A percentile compares a stretch with the other conserved stretches of the same genome.
Evolutionary conservation across 2,329 filamentous ascomycete species (phyloP).

Genomic region (Aspergillus alliaceus): DNA sequence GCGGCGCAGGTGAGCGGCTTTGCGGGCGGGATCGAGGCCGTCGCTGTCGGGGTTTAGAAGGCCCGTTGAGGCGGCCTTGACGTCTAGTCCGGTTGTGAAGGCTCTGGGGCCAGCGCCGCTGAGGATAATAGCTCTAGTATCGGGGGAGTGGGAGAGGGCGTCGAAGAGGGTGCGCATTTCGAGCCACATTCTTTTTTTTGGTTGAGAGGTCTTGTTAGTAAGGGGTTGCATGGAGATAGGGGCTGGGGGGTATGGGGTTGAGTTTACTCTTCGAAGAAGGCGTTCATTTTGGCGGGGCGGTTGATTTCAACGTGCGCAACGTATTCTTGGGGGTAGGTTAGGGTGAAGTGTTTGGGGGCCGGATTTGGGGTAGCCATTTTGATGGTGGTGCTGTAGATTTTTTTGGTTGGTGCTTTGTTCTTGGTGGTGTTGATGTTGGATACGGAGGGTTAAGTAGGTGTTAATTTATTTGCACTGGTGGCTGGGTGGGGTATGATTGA

Average conservation of each 20-base stretch:
- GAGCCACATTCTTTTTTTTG: conserved; percentile 68
- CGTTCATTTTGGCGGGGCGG: conserved; percentile 81
- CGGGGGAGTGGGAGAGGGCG: conserved; percentile 68
- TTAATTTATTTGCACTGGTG: no score
- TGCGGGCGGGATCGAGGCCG: conserved; percentile 62
- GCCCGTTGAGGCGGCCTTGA: no score
- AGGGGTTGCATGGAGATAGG: no score
- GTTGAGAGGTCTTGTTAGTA: conserved; percentile 1
- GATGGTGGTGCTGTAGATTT: not conserved
- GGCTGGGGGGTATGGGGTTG: not conserved
- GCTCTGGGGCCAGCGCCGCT: conserved; percentile 79
- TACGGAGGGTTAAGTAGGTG: no score
- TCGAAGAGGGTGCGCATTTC: conserved; percentile 74
- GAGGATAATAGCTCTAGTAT: conserved; percentile 75
- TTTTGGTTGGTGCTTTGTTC: not conserved
- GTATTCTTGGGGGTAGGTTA: conserved; percentile 69
- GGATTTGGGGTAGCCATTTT: conserved; percentile 25
- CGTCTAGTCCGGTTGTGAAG: no score
- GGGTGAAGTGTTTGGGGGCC: conserved; percentile 62
- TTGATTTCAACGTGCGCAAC: conserved; percentile 94
- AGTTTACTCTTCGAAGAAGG: conserved; percentile 68
- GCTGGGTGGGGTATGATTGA: no score
- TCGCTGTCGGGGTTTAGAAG: no score
- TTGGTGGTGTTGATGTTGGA: not conserved
- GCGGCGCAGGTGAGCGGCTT: conserved; percentile 61